phyloP scores from a whole-genome alignment of 441 rosid species.

The Cnidoscolus chayamansa region DNA sequence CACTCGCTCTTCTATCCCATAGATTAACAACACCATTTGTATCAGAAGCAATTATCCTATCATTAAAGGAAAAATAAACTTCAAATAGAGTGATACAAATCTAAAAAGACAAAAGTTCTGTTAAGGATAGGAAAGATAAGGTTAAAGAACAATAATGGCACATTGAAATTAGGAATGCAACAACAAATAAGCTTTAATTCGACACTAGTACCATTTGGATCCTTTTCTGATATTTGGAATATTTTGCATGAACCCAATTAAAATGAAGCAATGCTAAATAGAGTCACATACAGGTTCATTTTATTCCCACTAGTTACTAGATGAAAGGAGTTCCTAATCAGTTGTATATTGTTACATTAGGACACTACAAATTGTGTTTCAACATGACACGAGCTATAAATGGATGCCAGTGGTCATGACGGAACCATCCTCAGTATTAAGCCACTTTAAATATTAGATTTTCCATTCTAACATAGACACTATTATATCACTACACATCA shows the following conservation, averaged over 20 bases:
- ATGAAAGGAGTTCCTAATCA: not conserved
- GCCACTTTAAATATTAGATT: not conserved
- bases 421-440: not conserved
- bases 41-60: slow-evolving; percentile 77
- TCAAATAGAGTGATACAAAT: not conserved
- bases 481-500: not conserved
- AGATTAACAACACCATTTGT: slow-evolving; percentile 59
- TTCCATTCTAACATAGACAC: not conserved
- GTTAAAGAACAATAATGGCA: not conserved
- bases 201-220: too few species aligned
- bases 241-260: not conserved
- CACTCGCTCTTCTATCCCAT: slow-evolving; percentile 80
- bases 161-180: too few species aligned
- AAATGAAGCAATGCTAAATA: not conserved
- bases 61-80: slow-evolving; percentile 15
- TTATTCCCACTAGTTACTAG: not conserved
- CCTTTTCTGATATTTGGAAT: not conserved
- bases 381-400: not conserved
- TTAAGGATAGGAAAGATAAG: not conserved
- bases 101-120: not conserved
- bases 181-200: too few species aligned
- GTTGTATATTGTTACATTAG: not conserved
- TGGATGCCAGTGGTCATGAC: too few species aligned
- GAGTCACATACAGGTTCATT: not conserved
- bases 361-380: not conserved